These are phyloP conservation scores for Erodium maritimum DNA, from an alignment of 345 rosid species.

Conservation along the genomic window DNA sequence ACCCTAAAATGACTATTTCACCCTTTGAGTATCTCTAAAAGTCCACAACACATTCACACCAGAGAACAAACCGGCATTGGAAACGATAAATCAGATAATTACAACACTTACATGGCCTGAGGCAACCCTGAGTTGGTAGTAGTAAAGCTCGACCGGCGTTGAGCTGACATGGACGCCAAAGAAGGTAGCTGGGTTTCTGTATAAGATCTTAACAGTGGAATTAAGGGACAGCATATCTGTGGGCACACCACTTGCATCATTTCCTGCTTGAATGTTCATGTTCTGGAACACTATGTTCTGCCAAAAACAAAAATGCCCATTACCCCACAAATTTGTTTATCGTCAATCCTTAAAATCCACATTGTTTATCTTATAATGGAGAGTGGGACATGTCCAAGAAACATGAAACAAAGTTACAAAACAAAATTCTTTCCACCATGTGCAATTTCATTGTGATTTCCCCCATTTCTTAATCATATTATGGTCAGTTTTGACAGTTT, in stretches of 20 bases:
- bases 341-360: neutral
- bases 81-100: too few relatives aligned
- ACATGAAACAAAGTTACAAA: neutral
- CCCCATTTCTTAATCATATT: neutral
- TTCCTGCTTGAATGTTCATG: slow-evolving; percentile 83
- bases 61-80: too few relatives aligned
- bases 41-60: too few relatives aligned
- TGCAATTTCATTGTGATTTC: neutral
- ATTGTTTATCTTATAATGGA: neutral
- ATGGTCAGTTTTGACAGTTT: too few relatives aligned
- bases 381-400: neutral
- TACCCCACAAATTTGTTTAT: slow-evolving; percentile 1
- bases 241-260: slow-evolving; percentile 64
- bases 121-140: slow-evolving; percentile 65
- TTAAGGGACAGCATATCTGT: slow-evolving; percentile 89
- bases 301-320: slow-evolving; percentile 4
- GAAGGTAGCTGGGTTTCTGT: slow-evolving; percentile 72
- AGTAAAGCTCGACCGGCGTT: slow-evolving; percentile 58
- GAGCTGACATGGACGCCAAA: slow-evolving; percentile 89
- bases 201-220: slow-evolving; percentile 78
- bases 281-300: slow-evolving; percentile 77
- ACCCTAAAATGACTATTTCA: too few relatives aligned
- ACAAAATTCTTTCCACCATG: neutral
- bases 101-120: slow-evolving; percentile 73
- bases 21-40: too few relatives aligned